Base-by-base conservation (phyloP, 257 asterid species). In the Solanum appendiculatum region DNA sequence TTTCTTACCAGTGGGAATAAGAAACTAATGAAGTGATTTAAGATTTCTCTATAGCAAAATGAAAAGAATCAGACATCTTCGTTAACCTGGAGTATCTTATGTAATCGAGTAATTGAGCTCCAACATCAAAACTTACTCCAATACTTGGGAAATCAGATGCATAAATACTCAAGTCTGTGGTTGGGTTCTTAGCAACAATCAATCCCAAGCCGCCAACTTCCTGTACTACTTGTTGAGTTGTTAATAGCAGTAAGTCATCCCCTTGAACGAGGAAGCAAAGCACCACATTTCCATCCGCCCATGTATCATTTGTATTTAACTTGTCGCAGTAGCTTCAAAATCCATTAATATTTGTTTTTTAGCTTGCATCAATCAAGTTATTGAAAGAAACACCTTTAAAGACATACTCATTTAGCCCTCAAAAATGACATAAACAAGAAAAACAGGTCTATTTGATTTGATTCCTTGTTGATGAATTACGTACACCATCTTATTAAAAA, bases 151-250 rank as follows among this genome's bases (percentile, higher is more conserved):
- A 85, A 27, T 86, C 88, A 74, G 54, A 75, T 0, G 73, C 6
- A 23, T 10, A 18, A 85, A 4, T 21, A 42, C 27, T 51, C 34
- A 88, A 16, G 16, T 0, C 3, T 29, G 27, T 2, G 5, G 72
- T 20, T 4, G 83, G 86, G 34, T 63, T 86, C 12, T 90, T 87
- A 29, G 90, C 90, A 29, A 89, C 86, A 42, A 91, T 90, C 33
- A 92, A 51, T 33, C 94, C 92, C 85, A 63, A 23, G 12, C 89
- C 94, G 23, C 94, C 91, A 27, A 86, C 63, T n/a, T 54, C 63
- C 2, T 18, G 37, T 20, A 90, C 87, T 21, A 1, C 23, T 20
- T 5, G 12, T 18, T 31, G n/a, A 25, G 86, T 54, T 54, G 63
- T 54, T 54, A 1, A 3, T 14, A 40, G 4, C 0, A 88, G 29